These are phyloP conservation scores for Oligophagozyma castellii DNA, from an alignment of 1,139 yeast species.

Conservation along the genomic window DNA sequence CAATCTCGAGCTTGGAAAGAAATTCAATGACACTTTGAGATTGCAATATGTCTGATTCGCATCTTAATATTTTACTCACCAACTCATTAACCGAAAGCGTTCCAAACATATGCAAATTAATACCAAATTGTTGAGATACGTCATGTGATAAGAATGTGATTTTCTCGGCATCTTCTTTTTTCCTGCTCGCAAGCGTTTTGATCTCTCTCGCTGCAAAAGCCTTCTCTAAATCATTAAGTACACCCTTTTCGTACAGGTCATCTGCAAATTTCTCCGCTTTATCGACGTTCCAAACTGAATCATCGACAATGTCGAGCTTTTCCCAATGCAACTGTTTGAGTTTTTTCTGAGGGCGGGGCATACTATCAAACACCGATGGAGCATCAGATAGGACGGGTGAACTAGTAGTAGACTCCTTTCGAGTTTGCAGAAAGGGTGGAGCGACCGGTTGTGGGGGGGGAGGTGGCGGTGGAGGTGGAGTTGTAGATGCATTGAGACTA, in stretches of 20 bases:
- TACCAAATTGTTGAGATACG: conserved; percentile 66
- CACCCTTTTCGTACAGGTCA: conserved; percentile 51
- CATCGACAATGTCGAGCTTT: conserved; percentile 47
- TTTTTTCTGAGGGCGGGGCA: conserved; percentile 67
- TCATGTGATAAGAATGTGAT: conserved; percentile 54
- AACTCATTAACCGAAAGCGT: conserved; percentile 41
- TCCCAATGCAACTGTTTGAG: conserved; percentile 80
- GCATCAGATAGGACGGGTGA: conserved; percentile 28
- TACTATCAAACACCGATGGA: conserved; percentile 38
- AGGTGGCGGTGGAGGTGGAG: conserved; percentile 27
- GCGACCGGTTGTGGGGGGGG: conserved; percentile 18
- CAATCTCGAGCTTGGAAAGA: conserved; percentile 53
- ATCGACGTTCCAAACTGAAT: conserved; percentile 52
- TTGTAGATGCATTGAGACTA: conserved; percentile 26
- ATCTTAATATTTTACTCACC: conserved; percentile 41
- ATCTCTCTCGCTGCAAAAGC: conserved; percentile 74
- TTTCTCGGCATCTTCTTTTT: conserved; percentile 35
- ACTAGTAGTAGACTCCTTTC: conserved; percentile 22
- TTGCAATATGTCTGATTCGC: conserved; percentile 43
- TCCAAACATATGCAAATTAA: conserved; percentile 53
- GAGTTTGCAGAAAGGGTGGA: too few relatives aligned
- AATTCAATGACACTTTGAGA: conserved; percentile 59
- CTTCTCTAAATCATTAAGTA: conserved; percentile 60
- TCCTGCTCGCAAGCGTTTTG: conserved; percentile 33
- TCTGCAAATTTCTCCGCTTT: conserved; percentile 40